These are phyloP conservation scores for Mimosa bimucronata DNA, from an alignment of 306 rosid genomes.

Conservation along the genomic window DNA sequence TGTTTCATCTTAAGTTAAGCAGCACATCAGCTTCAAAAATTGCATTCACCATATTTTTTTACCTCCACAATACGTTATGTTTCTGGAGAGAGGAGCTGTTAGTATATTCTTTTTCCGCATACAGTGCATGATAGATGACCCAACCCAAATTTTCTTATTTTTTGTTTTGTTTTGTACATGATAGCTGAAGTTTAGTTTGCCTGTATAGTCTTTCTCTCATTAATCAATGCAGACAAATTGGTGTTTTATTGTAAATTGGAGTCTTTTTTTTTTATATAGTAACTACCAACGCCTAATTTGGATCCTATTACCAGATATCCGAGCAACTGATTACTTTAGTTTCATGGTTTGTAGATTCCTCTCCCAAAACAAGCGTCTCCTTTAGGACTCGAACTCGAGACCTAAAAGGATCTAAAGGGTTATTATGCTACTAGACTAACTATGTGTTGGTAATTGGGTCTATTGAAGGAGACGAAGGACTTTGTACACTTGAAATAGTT, in stretches of 20 bases:
- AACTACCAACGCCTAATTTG: too few relatives aligned
- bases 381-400: too few relatives aligned
- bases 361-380: too few relatives aligned
- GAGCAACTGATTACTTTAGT: too few relatives aligned
- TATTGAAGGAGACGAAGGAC: constrained; percentile 6
- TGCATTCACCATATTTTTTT: constrained; percentile 30
- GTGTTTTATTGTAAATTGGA: constrained; percentile 33
- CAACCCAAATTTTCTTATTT: neutral
- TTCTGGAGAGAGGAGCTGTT: constrained; percentile 30
- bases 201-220: constrained; percentile 5
- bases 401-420: too few relatives aligned
- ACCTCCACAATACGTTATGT: constrained; percentile 30
- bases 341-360: too few relatives aligned
- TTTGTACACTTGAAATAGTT: too few relatives aligned
- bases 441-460: too few relatives aligned
- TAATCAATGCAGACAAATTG: constrained; percentile 18
- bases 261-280: too few relatives aligned
- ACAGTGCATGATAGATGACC: constrained; percentile 24
- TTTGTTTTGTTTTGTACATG: neutral
- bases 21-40: constrained; percentile 15
- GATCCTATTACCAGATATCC: too few relatives aligned
- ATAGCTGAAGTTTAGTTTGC: constrained; percentile 31
- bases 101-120: constrained; percentile 35
- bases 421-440: too few relatives aligned
- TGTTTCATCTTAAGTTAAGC: constrained; percentile 8